A percentile compares a stretch with the other conserved stretches of the same genome.
These are phyloP conservation scores for Coelastrella sp. DNA, from an alignment of 139 green algal species.

Conservation along the genomic window DNA sequence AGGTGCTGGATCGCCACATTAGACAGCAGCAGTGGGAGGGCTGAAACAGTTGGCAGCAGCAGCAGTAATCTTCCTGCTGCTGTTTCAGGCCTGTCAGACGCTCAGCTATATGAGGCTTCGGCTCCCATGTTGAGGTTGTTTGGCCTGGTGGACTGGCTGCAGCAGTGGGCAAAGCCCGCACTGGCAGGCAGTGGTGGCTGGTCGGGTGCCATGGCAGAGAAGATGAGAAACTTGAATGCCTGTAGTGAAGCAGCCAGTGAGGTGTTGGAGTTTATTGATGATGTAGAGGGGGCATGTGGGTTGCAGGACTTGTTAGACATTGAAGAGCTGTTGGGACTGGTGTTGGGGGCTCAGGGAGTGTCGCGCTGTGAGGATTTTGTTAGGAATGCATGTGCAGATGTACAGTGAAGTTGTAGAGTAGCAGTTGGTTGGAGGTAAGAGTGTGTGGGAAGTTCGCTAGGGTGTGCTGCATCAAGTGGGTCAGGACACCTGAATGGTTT, in stretches of 20 bases:
- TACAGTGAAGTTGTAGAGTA: not conserved
- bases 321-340: slow-evolving; percentile 1
- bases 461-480: too few species aligned
- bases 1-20: not conserved
- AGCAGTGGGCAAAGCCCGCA: slow-evolving; percentile 35
- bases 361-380: not conserved
- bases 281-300: slow-evolving; percentile 2
- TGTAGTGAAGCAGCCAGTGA: not conserved
- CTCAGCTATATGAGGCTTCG: slow-evolving; percentile 8
- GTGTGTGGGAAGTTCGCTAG: too few species aligned
- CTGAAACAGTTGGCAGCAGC: not conserved
- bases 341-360: not conserved
- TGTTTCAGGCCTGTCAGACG: not conserved
- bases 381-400: not conserved
- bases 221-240: not conserved
- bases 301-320: slow-evolving; percentile 31
- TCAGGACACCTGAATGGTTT: too few species aligned
- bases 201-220: slow-evolving; percentile 9
- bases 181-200: not conserved
- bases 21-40: not conserved
- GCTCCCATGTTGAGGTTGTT: slow-evolving; percentile 32
- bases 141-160: slow-evolving; percentile 33
- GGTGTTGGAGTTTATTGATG: slow-evolving; percentile 17
- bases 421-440: not conserved
- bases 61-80: not conserved